Base-by-base conservation (phyloP, 2,329 filamentous ascomycete genomes). In the Talaromyces rugulosus region DNA sequence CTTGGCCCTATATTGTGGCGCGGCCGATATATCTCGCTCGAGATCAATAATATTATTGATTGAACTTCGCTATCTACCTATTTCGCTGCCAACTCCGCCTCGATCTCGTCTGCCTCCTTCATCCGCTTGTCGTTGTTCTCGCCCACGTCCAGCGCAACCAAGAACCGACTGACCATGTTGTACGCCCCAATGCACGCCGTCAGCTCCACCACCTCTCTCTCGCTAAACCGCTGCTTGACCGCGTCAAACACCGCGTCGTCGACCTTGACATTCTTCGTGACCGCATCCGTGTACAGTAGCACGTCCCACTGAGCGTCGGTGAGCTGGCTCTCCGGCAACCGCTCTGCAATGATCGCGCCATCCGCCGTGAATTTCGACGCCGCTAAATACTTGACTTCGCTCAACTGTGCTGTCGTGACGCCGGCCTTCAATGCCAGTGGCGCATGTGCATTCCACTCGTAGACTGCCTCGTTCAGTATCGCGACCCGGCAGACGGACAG, bases 181-280 rank as follows among this genome's bases (percentile, higher is more conserved):
- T 96, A 96, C 60, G 86, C 87, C n/a, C 90, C 90, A 62, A 94
- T 85, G n/a, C 89, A 92, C 33, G 89, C 87, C 50, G 90, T 94
- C 66, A 96, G 82, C 79, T 96, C 92, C 2, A 96, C 90, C 59
- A 95, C 82, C 77, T 94, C 89, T 66, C 85, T 82, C 64, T 94
- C 89, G 23, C 72, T 82, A 66, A 93, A 92, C 30, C 58, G 55
- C 14, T 42, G 23, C 23, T 71, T 66, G 54, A 95, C 67, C 65
- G 75, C 75, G 9, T 72, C 83, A 78, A 94, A 93, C 0, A 89
- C 85, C 62, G 78, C 82, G 59, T 95, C 88, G 50, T 78, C 74
- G 3, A 96, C 91, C 62, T 81, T 77, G 1, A 94, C 87, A 56
- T 86, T 83, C 65, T 86, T 77, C 58, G 92, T 96, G 89, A 95